Evolutionary conservation across 768 basidiomycete genomes (phyloP).

Genomic region (Rickenella mellea): DNA sequence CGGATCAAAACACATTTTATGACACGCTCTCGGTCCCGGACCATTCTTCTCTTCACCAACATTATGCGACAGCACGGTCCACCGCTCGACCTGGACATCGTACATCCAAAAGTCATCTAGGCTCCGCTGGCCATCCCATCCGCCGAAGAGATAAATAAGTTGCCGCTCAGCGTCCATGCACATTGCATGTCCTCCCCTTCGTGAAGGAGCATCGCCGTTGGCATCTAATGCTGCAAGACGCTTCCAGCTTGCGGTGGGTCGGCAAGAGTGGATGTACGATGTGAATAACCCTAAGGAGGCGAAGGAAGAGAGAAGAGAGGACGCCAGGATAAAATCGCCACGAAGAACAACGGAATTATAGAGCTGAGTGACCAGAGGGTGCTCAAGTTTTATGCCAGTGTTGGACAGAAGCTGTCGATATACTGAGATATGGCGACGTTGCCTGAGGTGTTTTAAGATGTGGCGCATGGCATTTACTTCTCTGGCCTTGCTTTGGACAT

Average conservation of each 20-base stretch:
- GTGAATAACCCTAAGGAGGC: conserved; percentile 54
- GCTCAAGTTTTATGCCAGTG: conserved; percentile 51
- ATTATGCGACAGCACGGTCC: conserved; percentile 48
- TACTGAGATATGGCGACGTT: conserved; percentile 60
- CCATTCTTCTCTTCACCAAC: conserved; percentile 53
- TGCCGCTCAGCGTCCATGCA: conserved; percentile 59
- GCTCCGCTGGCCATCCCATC: conserved; percentile 65
- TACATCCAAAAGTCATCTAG: conserved; percentile 79
- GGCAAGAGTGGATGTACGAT: conserved; percentile 42
- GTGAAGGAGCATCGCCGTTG: conserved; percentile 54
- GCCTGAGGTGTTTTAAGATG: conserved; percentile 68
- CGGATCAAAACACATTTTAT: conserved; percentile 76
- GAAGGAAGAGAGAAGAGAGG: conserved; percentile 39
- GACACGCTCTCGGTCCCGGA: conserved; percentile 64
- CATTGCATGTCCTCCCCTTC: conserved; percentile 76
- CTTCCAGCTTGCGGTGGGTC: conserved; percentile 54
- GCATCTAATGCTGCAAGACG: conserved; percentile 50
- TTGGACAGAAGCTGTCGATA: conserved; percentile 49
- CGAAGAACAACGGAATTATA: conserved; percentile 55
- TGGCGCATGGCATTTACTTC: conserved; percentile 59
- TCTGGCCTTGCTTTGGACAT: conserved; percentile 36
- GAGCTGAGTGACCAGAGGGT: conserved; percentile 59
- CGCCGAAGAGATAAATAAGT: conserved; percentile 68
- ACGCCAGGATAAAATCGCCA: conserved; percentile 53
- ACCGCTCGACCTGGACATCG: conserved; percentile 45